phyloP scores from a whole-genome alignment of 2,329 filamentous ascomycete genomes.

The Aspergillus ochraceoroseus region DNA sequence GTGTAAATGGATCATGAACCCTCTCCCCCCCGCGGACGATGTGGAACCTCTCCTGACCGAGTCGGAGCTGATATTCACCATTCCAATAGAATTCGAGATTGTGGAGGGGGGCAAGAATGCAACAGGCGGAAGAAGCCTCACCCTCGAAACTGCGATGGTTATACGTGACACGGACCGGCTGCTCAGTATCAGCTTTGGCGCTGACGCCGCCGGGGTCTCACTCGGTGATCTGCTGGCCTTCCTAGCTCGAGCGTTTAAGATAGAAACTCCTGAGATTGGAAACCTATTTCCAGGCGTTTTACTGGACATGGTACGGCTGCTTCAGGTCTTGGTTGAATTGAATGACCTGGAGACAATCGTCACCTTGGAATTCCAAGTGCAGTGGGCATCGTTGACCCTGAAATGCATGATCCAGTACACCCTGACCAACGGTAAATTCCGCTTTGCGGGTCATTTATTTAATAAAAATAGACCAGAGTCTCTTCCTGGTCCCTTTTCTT shows the following conservation, averaged over 20 bases:
- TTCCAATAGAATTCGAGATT: not conserved
- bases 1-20: not conserved
- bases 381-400: not conserved
- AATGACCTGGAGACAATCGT: not conserved
- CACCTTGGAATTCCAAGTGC: not conserved
- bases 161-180: not conserved
- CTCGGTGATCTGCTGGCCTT: not conserved
- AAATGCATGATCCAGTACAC: not conserved
- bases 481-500: not conserved
- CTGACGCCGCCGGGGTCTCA: not conserved
- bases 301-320: not conserved
- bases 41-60: not conserved
- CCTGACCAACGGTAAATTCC: not conserved
- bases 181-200: not conserved
- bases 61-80: not conserved
- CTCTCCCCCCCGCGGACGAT: no score
- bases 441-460: not conserved
- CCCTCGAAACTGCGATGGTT: not conserved
- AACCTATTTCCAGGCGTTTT: not conserved
- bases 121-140: not conserved
- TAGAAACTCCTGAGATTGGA: not conserved
- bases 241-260: not conserved
- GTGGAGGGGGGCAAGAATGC: not conserved
- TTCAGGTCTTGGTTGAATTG: not conserved
- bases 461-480: not conserved